Evolutionary conservation across 2,329 filamentous ascomycete genomes (phyloP).

Genomic region (Hymenoscyphus albidus): DNA sequence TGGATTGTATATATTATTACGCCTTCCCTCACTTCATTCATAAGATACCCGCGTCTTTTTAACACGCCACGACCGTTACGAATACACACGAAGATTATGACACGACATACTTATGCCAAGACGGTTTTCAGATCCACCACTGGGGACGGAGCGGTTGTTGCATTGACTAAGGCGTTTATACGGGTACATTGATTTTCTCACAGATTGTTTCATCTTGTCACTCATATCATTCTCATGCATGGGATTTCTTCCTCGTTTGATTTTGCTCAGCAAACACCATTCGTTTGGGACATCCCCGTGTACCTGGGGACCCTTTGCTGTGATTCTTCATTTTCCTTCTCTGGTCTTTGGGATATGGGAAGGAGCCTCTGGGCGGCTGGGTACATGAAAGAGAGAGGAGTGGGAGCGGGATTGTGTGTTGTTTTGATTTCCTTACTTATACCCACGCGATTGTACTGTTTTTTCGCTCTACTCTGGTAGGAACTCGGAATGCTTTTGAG

Average conservation of each 20-base stretch:
- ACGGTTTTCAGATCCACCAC: background rate
- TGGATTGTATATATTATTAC: constrained; percentile 26
- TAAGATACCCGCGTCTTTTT: constrained; percentile 30
- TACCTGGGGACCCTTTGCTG: too few species aligned
- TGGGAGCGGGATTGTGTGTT: constrained; percentile 1
- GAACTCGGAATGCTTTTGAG: background rate
- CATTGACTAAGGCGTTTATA: background rate
- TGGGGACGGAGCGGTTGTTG: background rate
- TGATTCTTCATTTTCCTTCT: background rate
- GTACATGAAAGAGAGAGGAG: background rate
- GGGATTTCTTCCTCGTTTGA: constrained; percentile 4
- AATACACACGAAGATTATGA: constrained; percentile 15
- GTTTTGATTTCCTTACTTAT: constrained; percentile 1
- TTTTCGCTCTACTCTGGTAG: background rate
- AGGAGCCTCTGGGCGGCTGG: background rate
- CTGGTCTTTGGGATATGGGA: background rate
- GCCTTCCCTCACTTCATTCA: constrained; percentile 21
- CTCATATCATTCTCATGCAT: background rate
- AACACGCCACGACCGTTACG: constrained; percentile 24
- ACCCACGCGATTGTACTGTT: constrained; percentile 1
- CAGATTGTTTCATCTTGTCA: background rate
- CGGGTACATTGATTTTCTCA: background rate
- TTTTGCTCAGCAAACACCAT: constrained; percentile 5
- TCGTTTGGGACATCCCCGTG: background rate
- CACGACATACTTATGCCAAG: constrained; percentile 3